Evolutionary conservation across 176 grass and related monocot genomes (phyloP).

Genomic region (Juncus inflexus): DNA sequence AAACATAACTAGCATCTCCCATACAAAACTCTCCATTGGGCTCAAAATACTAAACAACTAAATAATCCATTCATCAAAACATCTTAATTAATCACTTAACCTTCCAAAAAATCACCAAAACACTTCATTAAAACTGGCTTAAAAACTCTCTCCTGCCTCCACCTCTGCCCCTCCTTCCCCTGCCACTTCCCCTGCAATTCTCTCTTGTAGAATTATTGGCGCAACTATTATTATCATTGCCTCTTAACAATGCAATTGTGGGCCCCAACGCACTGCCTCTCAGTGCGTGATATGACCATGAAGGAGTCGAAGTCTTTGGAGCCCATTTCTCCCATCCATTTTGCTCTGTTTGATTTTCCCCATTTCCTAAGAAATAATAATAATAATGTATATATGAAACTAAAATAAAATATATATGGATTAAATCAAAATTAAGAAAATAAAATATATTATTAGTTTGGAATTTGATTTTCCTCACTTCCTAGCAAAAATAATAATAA

Average conservation of each 20-base stretch:
- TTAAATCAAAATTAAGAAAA: too few species aligned
- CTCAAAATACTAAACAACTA: background rate
- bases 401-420: too few species aligned
- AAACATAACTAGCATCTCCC: background rate
- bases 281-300: conserved; percentile 67
- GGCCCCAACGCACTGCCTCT: conserved; percentile 79
- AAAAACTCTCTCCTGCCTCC: background rate
- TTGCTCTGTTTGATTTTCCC: conserved; percentile 27
- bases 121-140: background rate
- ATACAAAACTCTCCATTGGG: background rate
- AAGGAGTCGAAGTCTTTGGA: conserved; percentile 45
- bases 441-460: too few species aligned
- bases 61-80: background rate
- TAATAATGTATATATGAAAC: background rate
- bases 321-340: conserved; percentile 58
- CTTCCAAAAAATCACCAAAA: background rate
- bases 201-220: background rate
- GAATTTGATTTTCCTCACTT: too few species aligned
- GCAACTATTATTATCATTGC: conserved; percentile 30
- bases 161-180: background rate
- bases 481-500: background rate
- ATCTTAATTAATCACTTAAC: background rate
- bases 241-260: conserved; percentile 58
- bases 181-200: conserved; percentile 4
- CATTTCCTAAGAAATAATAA: conserved; percentile 21